phyloP scores from a whole-genome alignment of 1,284 basidiomycete species.

The Termitomyces sp. region DNA sequence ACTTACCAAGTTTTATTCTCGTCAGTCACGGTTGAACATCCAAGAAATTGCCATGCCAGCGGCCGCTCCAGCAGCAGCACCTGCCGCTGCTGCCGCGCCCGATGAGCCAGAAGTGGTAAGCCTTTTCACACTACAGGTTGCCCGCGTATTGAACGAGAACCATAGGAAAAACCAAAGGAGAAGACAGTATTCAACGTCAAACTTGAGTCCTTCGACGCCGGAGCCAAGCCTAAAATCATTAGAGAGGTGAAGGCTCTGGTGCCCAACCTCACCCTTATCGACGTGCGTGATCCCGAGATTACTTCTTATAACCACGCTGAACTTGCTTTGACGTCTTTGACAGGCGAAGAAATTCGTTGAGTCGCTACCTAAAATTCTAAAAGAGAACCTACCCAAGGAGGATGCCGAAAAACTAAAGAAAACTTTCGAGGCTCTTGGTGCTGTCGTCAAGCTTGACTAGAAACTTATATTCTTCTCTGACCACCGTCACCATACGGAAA shows the following conservation, averaged over 20 bases:
- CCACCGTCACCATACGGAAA: slow-evolving; percentile 10
- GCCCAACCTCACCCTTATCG: slow-evolving; percentile 92
- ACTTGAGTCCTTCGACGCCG: slow-evolving; percentile 87
- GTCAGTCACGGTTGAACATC: slow-evolving; percentile 89
- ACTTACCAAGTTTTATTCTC: not conserved
- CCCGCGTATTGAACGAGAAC: not conserved
- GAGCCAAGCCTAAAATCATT: slow-evolving; percentile 95
- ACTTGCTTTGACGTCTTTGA: slow-evolving; percentile 16
- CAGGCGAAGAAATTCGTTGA: slow-evolving; percentile 99
- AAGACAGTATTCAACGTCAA: slow-evolving; percentile 98
- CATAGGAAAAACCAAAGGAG: slow-evolving; percentile 93
- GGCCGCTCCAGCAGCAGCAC: slow-evolving; percentile 54
- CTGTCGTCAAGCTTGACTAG: slow-evolving; percentile 78
- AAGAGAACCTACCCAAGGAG: slow-evolving; percentile 96
- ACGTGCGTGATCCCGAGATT: slow-evolving; percentile 52
- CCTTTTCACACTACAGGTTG: slow-evolving; percentile 9
- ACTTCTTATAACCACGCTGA: slow-evolving; percentile 8
- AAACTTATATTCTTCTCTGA: not conserved
- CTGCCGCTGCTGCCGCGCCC: slow-evolving; percentile 49
- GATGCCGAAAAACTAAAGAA: slow-evolving; percentile 97
- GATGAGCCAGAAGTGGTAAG: slow-evolving; percentile 66
- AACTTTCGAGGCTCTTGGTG: slow-evolving; percentile 87
- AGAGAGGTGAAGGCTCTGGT: slow-evolving; percentile 95
- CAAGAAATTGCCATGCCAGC: slow-evolving; percentile 96
- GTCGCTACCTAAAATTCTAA: slow-evolving; percentile 88